Conservation (phyloP, 306 rosid genomes). For the Aeschynomene evenia region DNA sequence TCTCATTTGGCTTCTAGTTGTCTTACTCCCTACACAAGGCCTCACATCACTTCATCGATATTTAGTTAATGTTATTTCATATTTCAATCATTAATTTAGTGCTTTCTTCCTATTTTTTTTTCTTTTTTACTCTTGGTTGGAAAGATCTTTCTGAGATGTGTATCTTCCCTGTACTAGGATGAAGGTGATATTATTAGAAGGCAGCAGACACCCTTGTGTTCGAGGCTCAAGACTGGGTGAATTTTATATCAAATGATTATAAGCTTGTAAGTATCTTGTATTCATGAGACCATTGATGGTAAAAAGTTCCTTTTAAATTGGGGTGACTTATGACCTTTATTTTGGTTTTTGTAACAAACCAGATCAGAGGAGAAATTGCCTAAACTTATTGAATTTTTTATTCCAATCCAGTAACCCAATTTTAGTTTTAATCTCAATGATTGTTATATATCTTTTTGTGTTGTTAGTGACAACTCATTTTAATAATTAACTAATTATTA, state of each 20-base stretch:
- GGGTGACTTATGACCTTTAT: not conserved
- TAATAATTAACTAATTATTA: no score
- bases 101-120: conserved; percentile 1
- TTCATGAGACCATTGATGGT: conserved; percentile 32
- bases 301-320: conserved; percentile 13
- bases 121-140: conserved; percentile 6
- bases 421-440: not conserved
- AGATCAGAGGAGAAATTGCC: conserved; percentile 90
- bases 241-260: conserved; percentile 95
- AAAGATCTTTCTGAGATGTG: not conserved
- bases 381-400: no score
- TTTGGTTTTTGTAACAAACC: conserved; percentile 25
- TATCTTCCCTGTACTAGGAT: conserved; percentile 52
- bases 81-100: no score
- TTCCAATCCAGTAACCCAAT: not conserved
- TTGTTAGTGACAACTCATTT: conserved; percentile 15
- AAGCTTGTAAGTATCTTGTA: conserved; percentile 75
- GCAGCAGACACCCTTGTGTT: conserved; percentile 97
- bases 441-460: not conserved
- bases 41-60: conserved; percentile 80
- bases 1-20: conserved; percentile 91
- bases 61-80: conserved; percentile 19
- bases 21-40: conserved; percentile 89
- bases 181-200: conserved; percentile 85
- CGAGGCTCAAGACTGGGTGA: conserved; percentile 99